Percentiles rank a stretch among this genome's conserved stretches.
Conservation (phyloP, 257 asterid species). For the Verbascum thapsus region DNA sequence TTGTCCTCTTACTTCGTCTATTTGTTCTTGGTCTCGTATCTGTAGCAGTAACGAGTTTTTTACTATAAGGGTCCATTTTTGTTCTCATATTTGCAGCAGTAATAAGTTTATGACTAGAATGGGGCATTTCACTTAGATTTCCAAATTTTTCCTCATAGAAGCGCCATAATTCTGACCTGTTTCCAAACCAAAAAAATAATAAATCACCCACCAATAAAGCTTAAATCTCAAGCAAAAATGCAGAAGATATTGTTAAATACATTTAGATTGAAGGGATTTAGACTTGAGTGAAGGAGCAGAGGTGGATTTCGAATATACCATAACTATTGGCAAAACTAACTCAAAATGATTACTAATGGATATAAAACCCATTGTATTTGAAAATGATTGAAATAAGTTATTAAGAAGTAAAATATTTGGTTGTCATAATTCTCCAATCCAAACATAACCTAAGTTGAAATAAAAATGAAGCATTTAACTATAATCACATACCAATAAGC, state of each 20-base stretch:
- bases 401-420: too few relatives aligned
- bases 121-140: constrained; percentile 62
- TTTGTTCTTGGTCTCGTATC: constrained; percentile 52
- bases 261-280: too few relatives aligned
- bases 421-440: too few relatives aligned
- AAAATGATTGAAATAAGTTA: too few relatives aligned
- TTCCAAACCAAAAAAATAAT: constrained; percentile 9
- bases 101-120: constrained; percentile 54
- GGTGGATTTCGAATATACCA: too few relatives aligned
- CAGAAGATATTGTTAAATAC: background rate
- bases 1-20: constrained; percentile 40
- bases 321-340: too few relatives aligned
- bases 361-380: too few relatives aligned
- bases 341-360: too few relatives aligned
- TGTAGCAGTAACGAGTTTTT: constrained; percentile 79
- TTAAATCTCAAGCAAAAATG: constrained; percentile 18
- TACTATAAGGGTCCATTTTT: constrained; percentile 32
- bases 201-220: background rate
- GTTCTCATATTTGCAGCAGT: constrained; percentile 84
- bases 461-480: background rate
- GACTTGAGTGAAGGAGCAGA: too few relatives aligned
- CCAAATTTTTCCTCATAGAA: constrained; percentile 84
- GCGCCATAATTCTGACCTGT: constrained; percentile 79
- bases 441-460: constrained; percentile 3
- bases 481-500: constrained; percentile 63